Evolutionary conservation across 768 basidiomycete genomes (phyloP).

Genomic region (Porphyrellus cyaneotinctus): DNA sequence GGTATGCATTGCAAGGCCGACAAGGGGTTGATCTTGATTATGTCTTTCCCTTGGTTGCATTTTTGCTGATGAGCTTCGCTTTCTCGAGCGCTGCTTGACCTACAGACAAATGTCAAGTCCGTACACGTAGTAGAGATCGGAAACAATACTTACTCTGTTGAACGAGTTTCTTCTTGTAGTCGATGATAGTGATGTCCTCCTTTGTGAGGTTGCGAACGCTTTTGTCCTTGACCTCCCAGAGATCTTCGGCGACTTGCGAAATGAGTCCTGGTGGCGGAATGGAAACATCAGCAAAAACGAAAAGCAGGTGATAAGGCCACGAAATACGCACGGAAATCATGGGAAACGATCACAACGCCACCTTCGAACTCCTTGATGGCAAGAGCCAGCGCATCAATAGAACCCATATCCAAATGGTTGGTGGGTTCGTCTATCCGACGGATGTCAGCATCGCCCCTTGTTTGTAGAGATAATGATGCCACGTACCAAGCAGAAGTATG

Average conservation of each 20-base stretch:
- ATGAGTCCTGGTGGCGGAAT: conserved; percentile 64
- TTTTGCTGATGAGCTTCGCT: conserved; percentile 90
- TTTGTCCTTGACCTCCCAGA: conserved; percentile 97
- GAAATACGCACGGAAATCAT: conserved; percentile 87
- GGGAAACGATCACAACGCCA: conserved; percentile 98
- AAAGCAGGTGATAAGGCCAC: background rate
- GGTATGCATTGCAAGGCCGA: conserved; percentile 6
- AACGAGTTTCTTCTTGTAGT: conserved; percentile 87
- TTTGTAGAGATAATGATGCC: conserved; percentile 11
- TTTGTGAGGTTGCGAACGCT: conserved; percentile 91
- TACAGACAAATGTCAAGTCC: conserved; percentile 27
- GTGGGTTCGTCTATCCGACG: conserved; percentile 76
- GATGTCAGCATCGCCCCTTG: conserved; percentile 1
- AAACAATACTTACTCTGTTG: conserved; percentile 58
- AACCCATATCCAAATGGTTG: conserved; percentile 97
- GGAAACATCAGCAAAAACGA: conserved; percentile 10
- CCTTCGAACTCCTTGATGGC: conserved; percentile 98
- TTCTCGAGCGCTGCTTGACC: conserved; percentile 87
- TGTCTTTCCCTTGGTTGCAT: conserved; percentile 63
- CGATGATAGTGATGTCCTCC: conserved; percentile 84
- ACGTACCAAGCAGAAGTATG: conserved; percentile 77
- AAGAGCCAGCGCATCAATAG: conserved; percentile 90
- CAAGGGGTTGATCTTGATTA: conserved; percentile 29
- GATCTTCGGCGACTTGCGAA: conserved; percentile 95
- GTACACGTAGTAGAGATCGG: background rate